A percentile compares a stretch with the other conserved stretches of the same genome.
These are phyloP conservation scores for Cystoderma amianthinum DNA, from an alignment of 768 basidiomycete genomes.

Conservation along the genomic window DNA sequence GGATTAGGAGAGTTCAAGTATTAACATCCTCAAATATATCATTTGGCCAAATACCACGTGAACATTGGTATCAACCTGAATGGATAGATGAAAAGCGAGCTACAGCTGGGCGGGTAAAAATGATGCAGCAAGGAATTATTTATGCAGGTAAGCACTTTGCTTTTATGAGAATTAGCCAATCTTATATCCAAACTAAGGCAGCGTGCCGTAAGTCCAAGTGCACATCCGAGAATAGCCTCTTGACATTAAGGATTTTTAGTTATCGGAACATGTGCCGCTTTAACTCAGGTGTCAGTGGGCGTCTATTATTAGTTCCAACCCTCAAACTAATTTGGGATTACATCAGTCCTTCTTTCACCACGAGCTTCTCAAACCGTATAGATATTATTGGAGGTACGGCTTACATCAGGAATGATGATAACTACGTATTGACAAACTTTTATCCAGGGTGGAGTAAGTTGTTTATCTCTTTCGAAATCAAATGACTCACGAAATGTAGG, in stretches of 20 bases:
- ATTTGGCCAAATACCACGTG: constrained; percentile 66
- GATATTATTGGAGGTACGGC: constrained; percentile 83
- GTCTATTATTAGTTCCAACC: background rate
- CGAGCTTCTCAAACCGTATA: constrained; percentile 64
- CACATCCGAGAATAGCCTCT: background rate
- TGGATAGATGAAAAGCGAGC: constrained; percentile 77
- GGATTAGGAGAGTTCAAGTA: constrained; percentile 37
- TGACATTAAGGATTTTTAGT: constrained; percentile 18
- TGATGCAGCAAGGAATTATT: constrained; percentile 57
- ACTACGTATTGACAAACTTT: too few species aligned
- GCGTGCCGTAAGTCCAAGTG: constrained; percentile 51
- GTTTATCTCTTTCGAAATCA: too few species aligned
- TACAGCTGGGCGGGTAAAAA: constrained; percentile 45
- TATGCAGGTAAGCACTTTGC: constrained; percentile 41
- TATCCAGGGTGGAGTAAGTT: constrained; percentile 63
- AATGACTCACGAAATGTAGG: constrained; percentile 27
- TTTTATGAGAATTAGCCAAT: too few species aligned
- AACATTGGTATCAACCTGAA: constrained; percentile 78
- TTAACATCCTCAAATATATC: constrained; percentile 52
- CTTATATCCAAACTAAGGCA: constrained; percentile 36
- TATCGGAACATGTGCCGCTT: constrained; percentile 97
- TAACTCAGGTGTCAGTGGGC: constrained; percentile 71
- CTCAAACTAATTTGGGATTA: constrained; percentile 1
- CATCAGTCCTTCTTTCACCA: constrained; percentile 79
- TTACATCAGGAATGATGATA: too few species aligned